A percentile compares a stretch with the other conserved stretches of the same genome.
Evolutionary conservation across 1,284 basidiomycete species (phyloP).

Genomic region (Trichosporon coremiiforme): DNA sequence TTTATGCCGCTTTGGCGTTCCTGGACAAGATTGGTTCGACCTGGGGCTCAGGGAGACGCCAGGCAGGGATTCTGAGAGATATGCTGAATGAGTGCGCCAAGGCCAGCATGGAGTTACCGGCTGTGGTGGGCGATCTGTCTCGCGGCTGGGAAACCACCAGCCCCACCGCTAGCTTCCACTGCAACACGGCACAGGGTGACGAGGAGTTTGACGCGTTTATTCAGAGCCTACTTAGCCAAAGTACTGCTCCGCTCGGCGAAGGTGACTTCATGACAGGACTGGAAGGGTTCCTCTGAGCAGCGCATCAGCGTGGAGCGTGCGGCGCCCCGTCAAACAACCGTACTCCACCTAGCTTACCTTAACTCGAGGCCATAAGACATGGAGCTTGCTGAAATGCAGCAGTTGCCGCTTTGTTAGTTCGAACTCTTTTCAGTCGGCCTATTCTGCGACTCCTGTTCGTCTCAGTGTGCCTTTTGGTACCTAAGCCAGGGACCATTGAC

Average conservation of each 20-base stretch:
- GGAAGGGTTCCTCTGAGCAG: neutral
- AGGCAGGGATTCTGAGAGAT: conserved; percentile 25
- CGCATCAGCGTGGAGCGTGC: neutral
- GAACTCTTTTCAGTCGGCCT: too few species aligned
- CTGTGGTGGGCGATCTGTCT: conserved; percentile 16
- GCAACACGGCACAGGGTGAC: neutral
- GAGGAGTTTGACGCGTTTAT: conserved; percentile 25
- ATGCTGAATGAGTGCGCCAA: conserved; percentile 23
- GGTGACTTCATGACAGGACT: conserved; percentile 22
- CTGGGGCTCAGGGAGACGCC: conserved; percentile 24
- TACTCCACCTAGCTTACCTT: too few species aligned
- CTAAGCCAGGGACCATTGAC: too few species aligned
- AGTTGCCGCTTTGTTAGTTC: too few species aligned
- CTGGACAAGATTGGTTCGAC: conserved; percentile 25
- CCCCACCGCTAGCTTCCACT: neutral
- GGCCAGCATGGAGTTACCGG: conserved; percentile 20
- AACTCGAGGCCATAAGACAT: too few species aligned
- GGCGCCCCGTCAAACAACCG: too few species aligned
- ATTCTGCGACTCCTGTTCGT: too few species aligned
- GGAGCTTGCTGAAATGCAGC: too few species aligned
- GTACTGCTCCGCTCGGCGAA: conserved; percentile 22
- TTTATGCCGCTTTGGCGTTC: conserved; percentile 20
- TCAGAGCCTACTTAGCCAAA: conserved; percentile 21
- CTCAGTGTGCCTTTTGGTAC: too few species aligned
- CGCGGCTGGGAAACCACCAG: conserved; percentile 6